Percentiles rank a stretch among this genome's conserved stretches.
Conservation (phyloP, 2,329 filamentous ascomycete genomes). For the Diaporthe amygdali region DNA sequence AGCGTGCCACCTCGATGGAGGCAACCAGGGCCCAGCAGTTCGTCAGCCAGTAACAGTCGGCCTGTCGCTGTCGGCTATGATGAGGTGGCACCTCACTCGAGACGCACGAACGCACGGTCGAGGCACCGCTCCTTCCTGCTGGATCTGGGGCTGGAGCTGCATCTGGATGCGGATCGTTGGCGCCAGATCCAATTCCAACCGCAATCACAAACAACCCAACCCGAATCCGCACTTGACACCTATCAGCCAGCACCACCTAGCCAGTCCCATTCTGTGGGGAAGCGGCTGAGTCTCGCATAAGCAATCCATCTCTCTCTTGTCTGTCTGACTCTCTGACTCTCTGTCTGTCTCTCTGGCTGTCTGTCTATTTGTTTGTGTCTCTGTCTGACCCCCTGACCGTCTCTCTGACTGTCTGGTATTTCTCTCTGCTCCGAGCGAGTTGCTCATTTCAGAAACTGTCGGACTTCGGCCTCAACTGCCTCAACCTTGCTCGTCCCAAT, state of each 20-base stretch:
- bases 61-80: constrained; percentile 1
- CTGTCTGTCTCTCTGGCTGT: not conserved
- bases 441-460: constrained; percentile 4
- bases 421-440: not conserved
- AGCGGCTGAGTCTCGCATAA: constrained; percentile 14
- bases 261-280: constrained; percentile 10
- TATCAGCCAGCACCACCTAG: constrained; percentile 5
- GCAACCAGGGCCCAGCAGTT: not conserved
- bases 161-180: constrained; percentile 4
- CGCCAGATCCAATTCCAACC: not conserved
- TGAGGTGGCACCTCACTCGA: constrained; percentile 5
- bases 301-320: not conserved
- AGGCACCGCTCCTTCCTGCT: constrained; percentile 14
- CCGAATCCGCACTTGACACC: not conserved
- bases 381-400: no score
- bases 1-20: not conserved
- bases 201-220: no score
- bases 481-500: not conserved
- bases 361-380: not conserved
- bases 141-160: not conserved
- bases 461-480: not conserved
- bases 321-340: not conserved
- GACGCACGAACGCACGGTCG: constrained; percentile 10
- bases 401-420: not conserved
- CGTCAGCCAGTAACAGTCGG: no score